These are phyloP conservation scores for Patellaria atrata DNA, from an alignment of 495 filamentous ascomycete genomes.

Conservation along the genomic window DNA sequence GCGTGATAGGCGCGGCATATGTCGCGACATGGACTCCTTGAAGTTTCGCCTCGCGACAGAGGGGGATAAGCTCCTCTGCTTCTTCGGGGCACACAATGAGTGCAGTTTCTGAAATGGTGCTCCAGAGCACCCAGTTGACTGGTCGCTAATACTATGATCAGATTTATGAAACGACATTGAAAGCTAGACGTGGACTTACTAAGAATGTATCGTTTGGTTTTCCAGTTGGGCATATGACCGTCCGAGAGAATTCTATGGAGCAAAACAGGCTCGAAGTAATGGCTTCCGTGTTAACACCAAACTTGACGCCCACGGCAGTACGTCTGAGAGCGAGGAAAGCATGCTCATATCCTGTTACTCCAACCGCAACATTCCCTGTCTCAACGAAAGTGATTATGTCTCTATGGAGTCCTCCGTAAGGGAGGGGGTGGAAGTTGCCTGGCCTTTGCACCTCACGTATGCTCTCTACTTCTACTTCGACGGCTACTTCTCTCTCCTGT, in stretches of 20 bases:
- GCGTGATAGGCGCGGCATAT: constrained; percentile 40
- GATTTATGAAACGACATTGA: no score
- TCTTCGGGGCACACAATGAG: constrained; percentile 43
- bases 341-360: constrained; percentile 19
- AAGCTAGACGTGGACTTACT: constrained; percentile 22
- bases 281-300: constrained; percentile 17
- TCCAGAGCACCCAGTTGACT: constrained; percentile 38
- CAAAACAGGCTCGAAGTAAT: constrained; percentile 24
- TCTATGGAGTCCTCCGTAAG: constrained; percentile 26
- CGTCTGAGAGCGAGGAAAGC: constrained; percentile 24
- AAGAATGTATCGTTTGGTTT: constrained; percentile 27
- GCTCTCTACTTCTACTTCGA: constrained; percentile 35
- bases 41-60: constrained; percentile 20
- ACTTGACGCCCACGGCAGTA: constrained; percentile 27
- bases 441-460: constrained; percentile 35
- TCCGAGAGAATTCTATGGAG: constrained; percentile 30
- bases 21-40: constrained; percentile 27
- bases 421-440: constrained; percentile 17
- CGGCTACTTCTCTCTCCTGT: constrained; percentile 36
- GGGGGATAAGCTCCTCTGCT: constrained; percentile 33
- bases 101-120: constrained; percentile 22
- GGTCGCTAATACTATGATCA: constrained; percentile 26
- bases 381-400: constrained; percentile 28
- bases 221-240: constrained; percentile 18
- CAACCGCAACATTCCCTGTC: constrained; percentile 25